Evolutionary conservation across 1,284 basidiomycete genomes (phyloP).

Genomic region (Porogramme epimiltina): DNA sequence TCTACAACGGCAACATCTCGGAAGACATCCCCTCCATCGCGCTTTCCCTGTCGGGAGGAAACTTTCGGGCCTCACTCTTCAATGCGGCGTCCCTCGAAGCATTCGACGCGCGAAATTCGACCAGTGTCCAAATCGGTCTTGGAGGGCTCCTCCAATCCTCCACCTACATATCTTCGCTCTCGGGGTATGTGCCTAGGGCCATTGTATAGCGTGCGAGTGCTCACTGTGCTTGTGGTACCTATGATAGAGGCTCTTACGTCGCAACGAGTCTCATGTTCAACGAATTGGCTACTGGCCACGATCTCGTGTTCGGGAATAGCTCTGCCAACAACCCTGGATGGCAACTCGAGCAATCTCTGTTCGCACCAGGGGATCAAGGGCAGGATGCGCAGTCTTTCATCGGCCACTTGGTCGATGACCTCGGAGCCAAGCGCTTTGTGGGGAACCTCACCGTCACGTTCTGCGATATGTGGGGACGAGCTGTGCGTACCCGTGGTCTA

Average conservation of each 20-base stretch:
- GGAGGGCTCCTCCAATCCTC: conserved; percentile 10
- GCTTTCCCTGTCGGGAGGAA: conserved; percentile 7
- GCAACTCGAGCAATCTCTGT: conserved; percentile 6
- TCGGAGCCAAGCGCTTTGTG: conserved; percentile 4
- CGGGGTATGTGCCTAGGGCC: neutral
- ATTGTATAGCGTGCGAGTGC: neutral
- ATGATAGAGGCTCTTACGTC: conserved; percentile 9
- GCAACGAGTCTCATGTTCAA: conserved; percentile 9
- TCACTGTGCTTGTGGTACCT: neutral
- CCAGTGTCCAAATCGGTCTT: conserved; percentile 5
- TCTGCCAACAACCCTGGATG: conserved; percentile 1
- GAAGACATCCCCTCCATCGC: conserved; percentile 2
- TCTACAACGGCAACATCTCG: neutral
- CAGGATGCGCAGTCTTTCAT: conserved; percentile 1
- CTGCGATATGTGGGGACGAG: conserved; percentile 10
- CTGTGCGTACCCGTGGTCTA: neutral
- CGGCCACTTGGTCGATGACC: conserved; percentile 5
- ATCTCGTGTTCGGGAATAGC: conserved; percentile 9
- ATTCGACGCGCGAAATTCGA: conserved; percentile 4
- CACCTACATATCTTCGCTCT: conserved; percentile 9
- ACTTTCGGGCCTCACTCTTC: conserved; percentile 8
- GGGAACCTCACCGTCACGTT: conserved; percentile 9
- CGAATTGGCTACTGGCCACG: neutral
- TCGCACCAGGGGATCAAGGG: conserved; percentile 2
- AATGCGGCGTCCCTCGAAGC: conserved; percentile 1